phyloP scores from a whole-genome alignment of 116 monocot genomes.

The Iris pallida region DNA sequence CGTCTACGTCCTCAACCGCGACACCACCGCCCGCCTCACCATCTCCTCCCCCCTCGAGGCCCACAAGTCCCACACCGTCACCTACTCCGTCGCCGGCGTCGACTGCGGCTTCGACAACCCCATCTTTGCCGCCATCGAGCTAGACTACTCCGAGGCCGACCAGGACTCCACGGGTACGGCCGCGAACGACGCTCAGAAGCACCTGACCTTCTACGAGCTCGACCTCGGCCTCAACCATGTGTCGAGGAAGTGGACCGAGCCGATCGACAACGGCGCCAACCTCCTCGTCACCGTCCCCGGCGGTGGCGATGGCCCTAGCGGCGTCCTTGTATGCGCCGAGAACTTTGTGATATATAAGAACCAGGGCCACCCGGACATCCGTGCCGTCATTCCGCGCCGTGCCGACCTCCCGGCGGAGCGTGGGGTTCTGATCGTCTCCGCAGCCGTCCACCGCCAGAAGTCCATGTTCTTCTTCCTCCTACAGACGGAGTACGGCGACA shows the following conservation, averaged over 20 bases:
- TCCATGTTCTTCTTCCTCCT: constrained; percentile 91
- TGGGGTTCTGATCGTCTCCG: constrained; percentile 45
- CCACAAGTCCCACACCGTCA: constrained; percentile 84
- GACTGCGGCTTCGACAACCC: constrained; percentile 99
- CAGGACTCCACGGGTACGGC: constrained; percentile 78
- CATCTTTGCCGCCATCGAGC: constrained; percentile 86
- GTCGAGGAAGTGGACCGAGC: constrained; percentile 84
- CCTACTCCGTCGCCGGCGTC: constrained; percentile 63
- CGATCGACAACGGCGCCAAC: constrained; percentile 90
- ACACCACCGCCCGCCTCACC: constrained; percentile 78
- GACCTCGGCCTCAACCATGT: constrained; percentile 95
- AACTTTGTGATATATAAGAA: constrained; percentile 94
- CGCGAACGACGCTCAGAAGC: constrained; percentile 87
- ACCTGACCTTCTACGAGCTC: constrained; percentile 95
- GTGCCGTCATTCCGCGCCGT: constrained; percentile 71
- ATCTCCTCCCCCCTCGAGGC: constrained; percentile 96
- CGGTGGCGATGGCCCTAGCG: constrained; percentile 90
- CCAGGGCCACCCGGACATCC: constrained; percentile 88
- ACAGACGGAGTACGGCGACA: constrained; percentile 90
- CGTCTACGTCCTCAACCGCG: constrained; percentile 93
- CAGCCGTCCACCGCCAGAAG: constrained; percentile 83
- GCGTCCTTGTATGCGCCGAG: constrained; percentile 91
- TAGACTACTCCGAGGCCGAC: constrained; percentile 93
- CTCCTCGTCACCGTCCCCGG: constrained; percentile 89
- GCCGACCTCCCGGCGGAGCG: constrained; percentile 48